These are phyloP conservation scores for Endoconidiophora laricicola DNA, from an alignment of 2,329 filamentous ascomycete genomes.

Conservation along the genomic window DNA sequence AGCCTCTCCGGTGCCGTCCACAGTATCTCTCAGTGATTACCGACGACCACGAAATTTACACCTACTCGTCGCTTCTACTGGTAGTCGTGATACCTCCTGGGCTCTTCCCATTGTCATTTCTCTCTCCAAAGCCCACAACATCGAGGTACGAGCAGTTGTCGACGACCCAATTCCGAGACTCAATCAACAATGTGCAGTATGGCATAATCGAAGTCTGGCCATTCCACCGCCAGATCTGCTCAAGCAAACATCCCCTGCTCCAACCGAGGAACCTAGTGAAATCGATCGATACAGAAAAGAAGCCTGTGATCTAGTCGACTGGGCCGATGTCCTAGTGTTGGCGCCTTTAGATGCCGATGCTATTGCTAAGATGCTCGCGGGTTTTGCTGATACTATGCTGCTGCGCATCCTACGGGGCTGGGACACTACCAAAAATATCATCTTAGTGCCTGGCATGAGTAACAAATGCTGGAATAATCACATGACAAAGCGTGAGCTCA, in stretches of 20 bases:
- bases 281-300: constrained; percentile 15
- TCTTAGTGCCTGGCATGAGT: constrained; percentile 81
- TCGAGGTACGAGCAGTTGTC: constrained; percentile 44
- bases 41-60: constrained; percentile 24
- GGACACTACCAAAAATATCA: constrained; percentile 70
- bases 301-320: constrained; percentile 56
- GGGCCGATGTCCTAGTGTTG: constrained; percentile 75
- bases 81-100: constrained; percentile 46
- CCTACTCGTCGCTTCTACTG: constrained; percentile 49
- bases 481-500: constrained; percentile 72
- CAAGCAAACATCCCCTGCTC: background rate
- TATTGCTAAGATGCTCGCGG: constrained; percentile 74
- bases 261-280: constrained; percentile 11
- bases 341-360: constrained; percentile 73
- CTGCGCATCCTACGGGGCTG: constrained; percentile 70
- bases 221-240: constrained; percentile 24
- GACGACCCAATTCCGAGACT: constrained; percentile 48
- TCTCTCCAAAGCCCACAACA: constrained; percentile 46
- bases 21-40: constrained; percentile 23
- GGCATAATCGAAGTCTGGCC: constrained; percentile 34
- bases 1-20: constrained; percentile 19
- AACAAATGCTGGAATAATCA: constrained; percentile 80
- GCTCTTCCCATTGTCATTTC: constrained; percentile 49
- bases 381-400: constrained; percentile 64
- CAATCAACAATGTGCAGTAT: constrained; percentile 43